Conservation (phyloP, 2,329 filamentous ascomycete genomes). For the Fusarium graminum region DNA sequence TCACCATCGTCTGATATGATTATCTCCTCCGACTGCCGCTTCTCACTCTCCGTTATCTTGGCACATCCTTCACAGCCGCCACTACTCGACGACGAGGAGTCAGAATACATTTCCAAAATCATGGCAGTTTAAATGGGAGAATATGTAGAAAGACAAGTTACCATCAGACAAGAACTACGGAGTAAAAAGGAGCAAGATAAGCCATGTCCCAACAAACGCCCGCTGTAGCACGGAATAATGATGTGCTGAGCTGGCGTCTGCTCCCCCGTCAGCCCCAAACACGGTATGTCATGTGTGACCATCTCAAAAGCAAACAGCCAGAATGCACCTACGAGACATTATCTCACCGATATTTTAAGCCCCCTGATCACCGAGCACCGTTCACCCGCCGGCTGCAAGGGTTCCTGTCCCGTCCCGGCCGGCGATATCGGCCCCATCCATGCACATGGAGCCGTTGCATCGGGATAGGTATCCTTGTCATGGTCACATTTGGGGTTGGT, state of each 20-base stretch:
- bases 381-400: slow-evolving; percentile 24
- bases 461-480: slow-evolving; percentile 7
- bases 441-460: slow-evolving; percentile 14
- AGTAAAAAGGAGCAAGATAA: slow-evolving; percentile 17
- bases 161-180: neutral
- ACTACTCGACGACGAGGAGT: neutral
- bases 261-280: slow-evolving; percentile 11
- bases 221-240: slow-evolving; percentile 21
- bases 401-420: slow-evolving; percentile 22
- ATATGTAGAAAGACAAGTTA: neutral
- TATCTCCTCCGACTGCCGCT: slow-evolving; percentile 7
- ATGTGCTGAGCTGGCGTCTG: slow-evolving; percentile 8
- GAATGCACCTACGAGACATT: slow-evolving; percentile 12
- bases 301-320: neutral
- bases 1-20: slow-evolving; percentile 21
- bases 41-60: slow-evolving; percentile 44
- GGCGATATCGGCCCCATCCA: slow-evolving; percentile 33
- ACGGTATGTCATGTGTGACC: slow-evolving; percentile 16
- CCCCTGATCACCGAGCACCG: slow-evolving; percentile 9
- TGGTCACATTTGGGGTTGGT: neutral
- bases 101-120: slow-evolving; percentile 17
- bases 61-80: slow-evolving; percentile 45
- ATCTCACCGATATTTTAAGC: slow-evolving; percentile 39
- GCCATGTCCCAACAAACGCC: slow-evolving; percentile 8
- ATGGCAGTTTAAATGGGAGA: neutral